Base-by-base conservation (phyloP, 768 basidiomycete genomes). In the Wakefieldia striispora region DNA sequence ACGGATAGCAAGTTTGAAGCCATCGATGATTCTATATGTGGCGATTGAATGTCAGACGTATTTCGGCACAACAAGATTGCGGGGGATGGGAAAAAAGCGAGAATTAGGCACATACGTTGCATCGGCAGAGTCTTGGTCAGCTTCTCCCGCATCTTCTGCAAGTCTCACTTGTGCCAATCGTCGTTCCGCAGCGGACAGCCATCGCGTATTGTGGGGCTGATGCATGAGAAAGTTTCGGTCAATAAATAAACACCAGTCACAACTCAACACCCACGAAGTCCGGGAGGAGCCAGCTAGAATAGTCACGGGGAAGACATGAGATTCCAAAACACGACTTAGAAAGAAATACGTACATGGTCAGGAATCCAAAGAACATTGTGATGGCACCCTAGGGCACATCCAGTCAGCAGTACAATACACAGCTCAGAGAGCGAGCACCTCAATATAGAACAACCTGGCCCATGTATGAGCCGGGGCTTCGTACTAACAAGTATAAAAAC, bases 401-500 rank as follows among this genome's bases (percentile, higher is more conserved):
- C 29, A 13, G 29, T 29, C 29, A 29, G 29, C 29, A 29, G 29
- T 29, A 29, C 29, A 13, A 11, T 13, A 29, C 29, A 29, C 2
- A 11, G 29, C 12, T 13, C 29, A 12, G 29, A 13, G 13, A 29
- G 6, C 29, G 13, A 29, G 29, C 6, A 29, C 29, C 29, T 84
- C 86, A 42, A 86, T 84, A 60, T 77, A 84, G 62, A 88, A 88
- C 40, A 88, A 61, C 86, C 86, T 85, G 12, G 29, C 12, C 6
- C 29, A 29, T 29, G 11, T 29, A 29, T 29, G 29, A 29, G 29
- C 29, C 29, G 6, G 10, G 29, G 48, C 1, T 12, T 34, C 17
- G 31, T 19, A 41, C 35, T 31, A 17, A 17, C 3, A 13, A 20
- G 46, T 34, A 23, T 7, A 11, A 6, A 3, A 9, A 51, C 72